These are phyloP conservation scores for Besnoitia besnoiti DNA, from an alignment of 169 alveolate genomes.

Conservation along the genomic window DNA sequence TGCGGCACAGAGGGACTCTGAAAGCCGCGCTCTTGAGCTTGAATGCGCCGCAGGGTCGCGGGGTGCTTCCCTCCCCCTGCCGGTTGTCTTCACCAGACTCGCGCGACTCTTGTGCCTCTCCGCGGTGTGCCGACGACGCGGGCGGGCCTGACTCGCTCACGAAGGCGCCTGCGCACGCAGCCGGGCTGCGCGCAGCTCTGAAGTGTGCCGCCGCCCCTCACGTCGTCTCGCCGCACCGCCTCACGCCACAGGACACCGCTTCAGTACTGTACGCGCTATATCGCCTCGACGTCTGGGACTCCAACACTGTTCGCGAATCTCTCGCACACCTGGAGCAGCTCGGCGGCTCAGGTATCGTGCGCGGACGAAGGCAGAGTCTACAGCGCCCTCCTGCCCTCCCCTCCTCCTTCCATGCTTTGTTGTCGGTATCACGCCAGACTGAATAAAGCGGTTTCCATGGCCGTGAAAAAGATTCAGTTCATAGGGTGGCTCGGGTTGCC, in stretches of 20 bases:
- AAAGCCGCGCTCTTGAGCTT: background rate
- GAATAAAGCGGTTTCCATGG: too few species aligned
- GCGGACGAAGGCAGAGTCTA: too few species aligned
- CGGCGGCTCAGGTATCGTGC: background rate
- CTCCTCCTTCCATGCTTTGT: too few species aligned
- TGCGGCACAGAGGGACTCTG: background rate
- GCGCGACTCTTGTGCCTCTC: background rate
- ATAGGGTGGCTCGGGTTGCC: too few species aligned
- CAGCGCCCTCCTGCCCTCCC: too few species aligned
- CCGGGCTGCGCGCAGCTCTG: background rate
- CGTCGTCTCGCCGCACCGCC: background rate
- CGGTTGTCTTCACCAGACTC: background rate
- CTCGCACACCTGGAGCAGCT: background rate
- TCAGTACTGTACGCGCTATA: background rate
- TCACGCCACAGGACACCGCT: background rate
- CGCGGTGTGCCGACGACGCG: background rate
- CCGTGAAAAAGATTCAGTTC: too few species aligned
- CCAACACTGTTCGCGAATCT: background rate
- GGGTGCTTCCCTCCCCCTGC: background rate
- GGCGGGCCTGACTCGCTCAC: background rate
- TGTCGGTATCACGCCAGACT: too few species aligned
- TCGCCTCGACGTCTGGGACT: constrained; percentile 22
- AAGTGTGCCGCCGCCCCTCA: background rate
- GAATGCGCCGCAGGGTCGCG: background rate
- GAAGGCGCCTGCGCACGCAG: background rate